phyloP scores from a whole-genome alignment of 805 yeast species.

The Candida saitoana region DNA sequence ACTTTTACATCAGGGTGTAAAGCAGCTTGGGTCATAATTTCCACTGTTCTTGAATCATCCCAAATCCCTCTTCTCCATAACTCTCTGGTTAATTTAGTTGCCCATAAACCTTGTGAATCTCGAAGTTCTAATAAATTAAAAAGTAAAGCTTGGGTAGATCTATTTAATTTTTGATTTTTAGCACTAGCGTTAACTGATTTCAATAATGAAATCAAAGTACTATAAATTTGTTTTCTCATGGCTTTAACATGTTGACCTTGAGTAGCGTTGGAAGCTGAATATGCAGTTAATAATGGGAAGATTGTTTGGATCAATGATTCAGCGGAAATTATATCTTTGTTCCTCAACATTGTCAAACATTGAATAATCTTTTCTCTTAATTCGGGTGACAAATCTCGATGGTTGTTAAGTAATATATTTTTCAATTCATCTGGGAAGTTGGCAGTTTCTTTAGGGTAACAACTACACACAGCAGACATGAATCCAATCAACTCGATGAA shows the following conservation, averaged over 20 bases:
- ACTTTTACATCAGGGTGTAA: conserved; percentile 83
- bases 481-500: conserved; percentile 85
- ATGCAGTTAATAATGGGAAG: conserved; percentile 78
- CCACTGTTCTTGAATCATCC: conserved; percentile 98
- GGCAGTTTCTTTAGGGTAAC: conserved; percentile 85
- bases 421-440: conserved; percentile 80
- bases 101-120: conserved; percentile 85
- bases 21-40: conserved; percentile 94
- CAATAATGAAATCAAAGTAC: conserved; percentile 70
- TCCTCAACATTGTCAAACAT: conserved; percentile 84
- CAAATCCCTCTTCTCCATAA: conserved; percentile 97
- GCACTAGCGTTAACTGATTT: conserved; percentile 85
- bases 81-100: conserved; percentile 90
- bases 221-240: conserved; percentile 76
- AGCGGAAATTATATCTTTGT: conserved; percentile 73
- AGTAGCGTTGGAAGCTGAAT: conserved; percentile 45
- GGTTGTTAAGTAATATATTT: conserved; percentile 65
- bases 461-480: conserved; percentile 84
- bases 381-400: conserved; percentile 76
- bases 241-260: conserved; percentile 71
- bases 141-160: conserved; percentile 86
- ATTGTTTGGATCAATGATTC: conserved; percentile 80
- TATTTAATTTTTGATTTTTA: conserved; percentile 83
- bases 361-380: conserved; percentile 89
- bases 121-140: conserved; percentile 82